These are phyloP conservation scores for Paragyromitra xinjiangensis DNA, from an alignment of 495 filamentous ascomycete species.

Conservation along the genomic window DNA sequence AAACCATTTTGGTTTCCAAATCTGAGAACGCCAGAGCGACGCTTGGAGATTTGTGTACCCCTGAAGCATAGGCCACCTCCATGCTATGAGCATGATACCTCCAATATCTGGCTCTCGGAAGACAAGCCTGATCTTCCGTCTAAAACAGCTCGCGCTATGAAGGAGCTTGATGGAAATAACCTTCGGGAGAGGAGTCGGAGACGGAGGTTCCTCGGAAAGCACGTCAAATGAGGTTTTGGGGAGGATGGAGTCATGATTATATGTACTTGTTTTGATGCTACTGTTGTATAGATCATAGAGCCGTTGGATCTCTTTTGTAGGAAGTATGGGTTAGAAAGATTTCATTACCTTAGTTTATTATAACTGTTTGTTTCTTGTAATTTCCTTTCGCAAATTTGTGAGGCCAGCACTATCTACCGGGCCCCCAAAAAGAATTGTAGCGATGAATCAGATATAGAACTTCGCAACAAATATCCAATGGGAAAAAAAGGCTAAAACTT, in stretches of 20 bases:
- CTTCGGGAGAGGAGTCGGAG: neutral
- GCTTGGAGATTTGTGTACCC: neutral
- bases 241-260: neutral
- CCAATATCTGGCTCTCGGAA: neutral
- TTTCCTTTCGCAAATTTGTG: too few relatives aligned
- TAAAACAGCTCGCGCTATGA: neutral
- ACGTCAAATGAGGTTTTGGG: neutral
- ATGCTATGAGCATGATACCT: neutral
- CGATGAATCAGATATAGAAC: neutral
- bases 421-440: too few relatives aligned
- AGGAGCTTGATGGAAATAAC: neutral
- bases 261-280: neutral
- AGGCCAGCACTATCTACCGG: too few relatives aligned
- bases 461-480: neutral
- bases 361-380: neutral
- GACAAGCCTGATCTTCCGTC: neutral
- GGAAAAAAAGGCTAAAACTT: neutral
- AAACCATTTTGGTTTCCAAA: slow-evolving; percentile 10
- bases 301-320: too few relatives aligned
- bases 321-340: too few relatives aligned
- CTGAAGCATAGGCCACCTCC: neutral
- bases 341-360: neutral
- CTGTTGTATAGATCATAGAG: too few relatives aligned
- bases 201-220: neutral
- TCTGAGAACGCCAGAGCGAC: neutral